A percentile compares a stretch with the other conserved stretches of the same genome.
Conservation (phyloP, 495 filamentous ascomycete genomes). For the Penicillium nucicola region DNA sequence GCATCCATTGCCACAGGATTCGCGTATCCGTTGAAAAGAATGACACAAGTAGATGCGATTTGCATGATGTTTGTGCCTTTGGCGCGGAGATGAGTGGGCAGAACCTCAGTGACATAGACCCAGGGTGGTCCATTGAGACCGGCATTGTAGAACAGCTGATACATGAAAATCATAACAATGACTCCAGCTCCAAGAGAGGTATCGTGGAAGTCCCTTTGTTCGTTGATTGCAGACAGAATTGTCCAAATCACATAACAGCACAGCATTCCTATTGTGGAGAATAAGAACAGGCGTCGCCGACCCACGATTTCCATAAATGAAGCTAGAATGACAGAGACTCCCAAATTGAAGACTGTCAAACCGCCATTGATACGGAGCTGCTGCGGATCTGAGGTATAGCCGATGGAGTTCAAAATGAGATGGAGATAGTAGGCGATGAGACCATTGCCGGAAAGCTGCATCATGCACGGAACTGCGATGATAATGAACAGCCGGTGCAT, state of each 20-base stretch:
- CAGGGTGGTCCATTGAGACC: constrained; percentile 22
- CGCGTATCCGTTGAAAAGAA: constrained; percentile 20
- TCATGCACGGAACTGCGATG: constrained; percentile 54
- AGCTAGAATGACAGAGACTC: constrained; percentile 60
- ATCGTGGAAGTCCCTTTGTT: constrained; percentile 35
- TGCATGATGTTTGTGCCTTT: constrained; percentile 18
- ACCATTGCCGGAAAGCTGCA: constrained; percentile 41
- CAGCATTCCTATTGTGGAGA: constrained; percentile 55
- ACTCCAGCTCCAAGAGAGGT: constrained; percentile 44
- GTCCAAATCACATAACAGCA: constrained; percentile 53
- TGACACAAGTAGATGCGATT: constrained; percentile 3
- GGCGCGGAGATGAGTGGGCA: constrained; percentile 25
- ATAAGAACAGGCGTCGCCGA: constrained; percentile 56
- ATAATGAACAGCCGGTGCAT: constrained; percentile 59
- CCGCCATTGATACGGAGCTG: constrained; percentile 59
- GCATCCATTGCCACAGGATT: constrained; percentile 34
- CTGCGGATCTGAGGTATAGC: constrained; percentile 39
- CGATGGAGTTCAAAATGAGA: constrained; percentile 33
- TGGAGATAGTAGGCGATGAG: constrained; percentile 41
- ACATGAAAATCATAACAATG: constrained; percentile 59
- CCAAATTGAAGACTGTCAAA: constrained; percentile 59
- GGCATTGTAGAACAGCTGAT: constrained; percentile 52
- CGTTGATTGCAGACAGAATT: constrained; percentile 51
- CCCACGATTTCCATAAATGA: constrained; percentile 61
- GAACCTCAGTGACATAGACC: constrained; percentile 23